These are phyloP conservation scores for Phoma sp. DNA, from an alignment of 2,329 filamentous ascomycete genomes.

Conservation along the genomic window DNA sequence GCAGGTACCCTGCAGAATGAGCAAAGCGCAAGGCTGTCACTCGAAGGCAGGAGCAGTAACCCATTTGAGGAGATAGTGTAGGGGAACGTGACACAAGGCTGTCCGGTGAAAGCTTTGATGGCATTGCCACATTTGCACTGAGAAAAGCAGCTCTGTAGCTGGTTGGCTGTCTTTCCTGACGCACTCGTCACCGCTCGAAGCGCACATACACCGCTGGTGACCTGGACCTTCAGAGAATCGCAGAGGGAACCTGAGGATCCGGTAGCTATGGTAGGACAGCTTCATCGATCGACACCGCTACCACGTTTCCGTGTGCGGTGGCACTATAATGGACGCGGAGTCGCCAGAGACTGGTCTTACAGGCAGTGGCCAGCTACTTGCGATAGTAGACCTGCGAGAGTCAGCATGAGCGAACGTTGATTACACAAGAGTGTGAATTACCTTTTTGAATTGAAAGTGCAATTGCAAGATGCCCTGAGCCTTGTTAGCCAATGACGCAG, in stretches of 20 bases:
- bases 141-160: slow-evolving; percentile 3
- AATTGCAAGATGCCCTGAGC: slow-evolving; percentile 87
- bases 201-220: slow-evolving; percentile 23
- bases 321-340: background rate
- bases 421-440: slow-evolving; percentile 49
- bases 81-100: slow-evolving; percentile 31
- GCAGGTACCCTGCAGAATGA: slow-evolving; percentile 15
- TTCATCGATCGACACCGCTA: slow-evolving; percentile 19
- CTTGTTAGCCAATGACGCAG: slow-evolving; percentile 33
- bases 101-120: slow-evolving; percentile 33
- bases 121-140: slow-evolving; percentile 15
- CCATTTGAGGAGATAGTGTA: slow-evolving; percentile 3
- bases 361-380: slow-evolving; percentile 38
- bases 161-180: slow-evolving; percentile 19
- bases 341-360: background rate
- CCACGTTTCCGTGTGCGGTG: slow-evolving; percentile 5
- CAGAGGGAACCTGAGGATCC: background rate
- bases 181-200: slow-evolving; percentile 24
- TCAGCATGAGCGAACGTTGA: slow-evolving; percentile 25
- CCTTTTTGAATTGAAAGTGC: slow-evolving; percentile 99
- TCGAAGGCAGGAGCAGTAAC: slow-evolving; percentile 21
- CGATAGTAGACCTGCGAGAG: slow-evolving; percentile 54
- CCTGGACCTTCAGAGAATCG: background rate
- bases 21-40: slow-evolving; percentile 21
- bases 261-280: slow-evolving; percentile 4